Percentiles rank a stretch among this genome's conserved stretches.
Evolutionary conservation across 1,284 basidiomycete genomes (phyloP).

Genomic region (Ceraceosorus guamensis): DNA sequence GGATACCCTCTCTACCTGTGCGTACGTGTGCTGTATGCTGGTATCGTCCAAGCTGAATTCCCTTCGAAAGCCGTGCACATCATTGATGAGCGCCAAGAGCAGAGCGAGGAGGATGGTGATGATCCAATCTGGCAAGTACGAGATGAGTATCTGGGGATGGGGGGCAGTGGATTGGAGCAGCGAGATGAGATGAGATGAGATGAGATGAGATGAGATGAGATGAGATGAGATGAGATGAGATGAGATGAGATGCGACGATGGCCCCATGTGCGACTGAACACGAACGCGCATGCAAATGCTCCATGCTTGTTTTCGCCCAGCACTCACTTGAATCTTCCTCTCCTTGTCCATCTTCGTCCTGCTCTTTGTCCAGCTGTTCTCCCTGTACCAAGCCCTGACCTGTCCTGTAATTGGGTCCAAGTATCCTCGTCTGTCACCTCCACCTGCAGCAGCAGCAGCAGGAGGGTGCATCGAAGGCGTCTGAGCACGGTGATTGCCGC

Average conservation of each 20-base stretch:
- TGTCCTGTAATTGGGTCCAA: background rate
- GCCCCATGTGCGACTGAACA: background rate
- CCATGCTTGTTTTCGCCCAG: background rate
- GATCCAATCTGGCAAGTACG: conserved; percentile 37
- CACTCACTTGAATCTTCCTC: background rate
- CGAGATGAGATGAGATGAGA: background rate
- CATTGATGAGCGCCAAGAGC: conserved; percentile 62
- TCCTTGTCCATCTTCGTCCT: background rate
- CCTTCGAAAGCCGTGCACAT: conserved; percentile 70
- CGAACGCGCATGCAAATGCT: background rate
- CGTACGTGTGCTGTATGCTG: conserved; percentile 58
- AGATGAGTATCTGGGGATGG: background rate
- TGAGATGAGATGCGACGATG: background rate
- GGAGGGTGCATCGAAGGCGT: background rate
- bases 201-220: too few relatives aligned
- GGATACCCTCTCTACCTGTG: conserved; percentile 75
- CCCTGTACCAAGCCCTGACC: background rate
- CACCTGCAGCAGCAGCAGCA: background rate
- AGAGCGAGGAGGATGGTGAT: conserved; percentile 51
- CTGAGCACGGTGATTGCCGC: too few relatives aligned
- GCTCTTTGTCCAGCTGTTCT: background rate
- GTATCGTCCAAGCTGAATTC: conserved; percentile 42
- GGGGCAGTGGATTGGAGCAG: background rate
- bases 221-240: background rate
- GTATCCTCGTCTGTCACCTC: background rate